Evolutionary conservation across 2,329 filamentous ascomycete species (phyloP), one percentile per base, ranked within the genome.

Genomic region (Dactylellina drechsleri): DNA sequence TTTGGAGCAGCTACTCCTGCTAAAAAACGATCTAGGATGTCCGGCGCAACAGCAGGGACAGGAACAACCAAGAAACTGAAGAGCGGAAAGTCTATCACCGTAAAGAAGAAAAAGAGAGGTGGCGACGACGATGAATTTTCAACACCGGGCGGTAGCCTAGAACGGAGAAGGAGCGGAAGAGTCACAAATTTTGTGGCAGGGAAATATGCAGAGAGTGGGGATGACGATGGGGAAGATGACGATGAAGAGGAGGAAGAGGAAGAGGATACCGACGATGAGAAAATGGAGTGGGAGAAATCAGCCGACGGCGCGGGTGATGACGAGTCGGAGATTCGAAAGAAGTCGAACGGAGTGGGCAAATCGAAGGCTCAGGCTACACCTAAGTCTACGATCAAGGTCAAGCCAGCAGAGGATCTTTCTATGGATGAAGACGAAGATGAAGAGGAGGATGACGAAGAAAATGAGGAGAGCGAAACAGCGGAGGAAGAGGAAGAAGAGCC

Each of bases 211-310:
- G 82, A 83, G 66, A 77, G 80, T 41, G 82, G 82, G 61, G 82
- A 83, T 56, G 83, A 80, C 45, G 84, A 82, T 47, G 83, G 82
- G 54, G 68, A 82, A 82, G 66, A 82, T 82, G 81, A 77, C 78
- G 74, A 77, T 40, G 83, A 84, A 41, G 83, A 83, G 18, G 83
- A 84, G 57, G 77, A 80, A 47, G 82, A 84, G 61, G 82, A 84
- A 18, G 54, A 77, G 16, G 64, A 76, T 8, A 77, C 76, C n/a
- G 79, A 82, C 40, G 79, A 80, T 58, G 78, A 80, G 1, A 60
- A 74, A 50, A 71, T 59, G 60, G 54, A 74, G 23, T 76, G 76
- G 23, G 79, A 82, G 40, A 78, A 79, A 15, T 79, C 80, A 1
- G 79, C 77, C 50, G 78, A 79, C 50, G 74, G 47, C 18, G 77